A percentile compares a stretch with the other conserved stretches of the same genome.
Evolutionary conservation across 805 yeast genomes (phyloP).

Genomic region (Komagataella phaffii): DNA sequence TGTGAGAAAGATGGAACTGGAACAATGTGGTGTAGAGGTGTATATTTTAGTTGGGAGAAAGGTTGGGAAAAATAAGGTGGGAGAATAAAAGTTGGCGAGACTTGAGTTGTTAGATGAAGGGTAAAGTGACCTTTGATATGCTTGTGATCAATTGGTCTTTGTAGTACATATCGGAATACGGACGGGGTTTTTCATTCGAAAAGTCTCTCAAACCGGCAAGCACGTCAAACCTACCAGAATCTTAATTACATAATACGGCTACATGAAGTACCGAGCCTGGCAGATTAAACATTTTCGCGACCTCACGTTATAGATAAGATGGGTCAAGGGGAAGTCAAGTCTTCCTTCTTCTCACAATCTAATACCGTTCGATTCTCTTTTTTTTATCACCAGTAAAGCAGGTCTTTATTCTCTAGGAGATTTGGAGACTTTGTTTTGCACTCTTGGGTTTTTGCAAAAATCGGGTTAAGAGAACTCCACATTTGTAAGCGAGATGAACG

Average conservation of each 20-base stretch:
- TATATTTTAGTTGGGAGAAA: background rate
- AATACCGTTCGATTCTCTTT: background rate
- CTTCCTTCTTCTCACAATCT: background rate
- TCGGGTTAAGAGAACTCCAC: background rate
- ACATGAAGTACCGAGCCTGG: background rate
- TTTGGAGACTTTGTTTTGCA: background rate
- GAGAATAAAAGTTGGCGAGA: too few relatives aligned
- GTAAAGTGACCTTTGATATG: too few relatives aligned
- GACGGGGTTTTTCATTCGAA: too few relatives aligned
- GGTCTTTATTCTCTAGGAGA: background rate
- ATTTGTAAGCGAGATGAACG: background rate
- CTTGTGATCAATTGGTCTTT: too few relatives aligned
- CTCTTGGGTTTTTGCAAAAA: background rate
- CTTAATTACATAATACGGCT: too few relatives aligned
- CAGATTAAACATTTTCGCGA: background rate
- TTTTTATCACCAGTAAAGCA: background rate
- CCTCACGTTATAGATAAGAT: background rate
- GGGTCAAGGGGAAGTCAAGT: background rate
- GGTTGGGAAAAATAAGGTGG: background rate
- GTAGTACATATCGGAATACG: too few relatives aligned
- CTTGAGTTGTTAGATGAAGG: too few relatives aligned
- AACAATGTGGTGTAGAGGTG: background rate
- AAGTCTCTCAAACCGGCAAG: background rate
- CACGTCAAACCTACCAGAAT: background rate
- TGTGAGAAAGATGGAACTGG: background rate